phyloP scores from a whole-genome alignment of 352 stramenopile species.

The Phytophthora colocasiae region DNA sequence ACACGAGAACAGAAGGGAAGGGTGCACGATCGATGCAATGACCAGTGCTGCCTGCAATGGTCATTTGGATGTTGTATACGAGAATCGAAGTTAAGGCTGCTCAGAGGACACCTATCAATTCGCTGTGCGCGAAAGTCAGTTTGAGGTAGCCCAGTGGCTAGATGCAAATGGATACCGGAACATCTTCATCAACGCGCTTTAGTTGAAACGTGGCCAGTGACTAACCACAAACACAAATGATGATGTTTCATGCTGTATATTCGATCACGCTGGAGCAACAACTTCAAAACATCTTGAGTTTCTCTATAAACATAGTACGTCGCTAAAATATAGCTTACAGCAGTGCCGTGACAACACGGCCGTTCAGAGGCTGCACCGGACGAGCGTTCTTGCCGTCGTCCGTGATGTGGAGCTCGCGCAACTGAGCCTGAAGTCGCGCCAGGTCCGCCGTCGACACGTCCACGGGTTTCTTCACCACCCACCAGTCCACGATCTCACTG shows the following conservation, averaged over 20 bases:
- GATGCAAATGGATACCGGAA: background rate
- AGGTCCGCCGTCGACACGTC: conserved; percentile 44
- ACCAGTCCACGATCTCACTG: conserved; percentile 4
- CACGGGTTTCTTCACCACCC: conserved; percentile 57
- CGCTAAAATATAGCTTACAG: conserved; percentile 1
- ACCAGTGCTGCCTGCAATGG: conserved; percentile 1
- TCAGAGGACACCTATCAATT: background rate
- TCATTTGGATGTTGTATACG: background rate
- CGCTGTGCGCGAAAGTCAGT: background rate
- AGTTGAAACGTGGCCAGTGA: too few species aligned
- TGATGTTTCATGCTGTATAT: too few species aligned
- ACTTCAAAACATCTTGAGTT: too few species aligned
- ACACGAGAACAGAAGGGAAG: conserved; percentile 1
- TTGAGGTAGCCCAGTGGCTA: conserved; percentile 13
- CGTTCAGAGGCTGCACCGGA: conserved; percentile 46
- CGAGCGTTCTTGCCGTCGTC: conserved; percentile 37
- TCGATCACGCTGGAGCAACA: too few species aligned
- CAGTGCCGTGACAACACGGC: conserved; percentile 20
- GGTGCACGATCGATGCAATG: conserved; percentile 3
- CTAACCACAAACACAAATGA: too few species aligned
- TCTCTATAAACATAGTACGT: too few species aligned
- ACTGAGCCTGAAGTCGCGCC: conserved; percentile 28
- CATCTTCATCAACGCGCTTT: too few species aligned
- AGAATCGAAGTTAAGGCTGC: conserved; percentile 15
- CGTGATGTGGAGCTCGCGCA: conserved; percentile 33